A percentile compares a stretch with the other conserved stretches of the same genome.
phyloP scores from a whole-genome alignment of 192 early-diverging fungal genomes.

The Pilaira anomala region DNA sequence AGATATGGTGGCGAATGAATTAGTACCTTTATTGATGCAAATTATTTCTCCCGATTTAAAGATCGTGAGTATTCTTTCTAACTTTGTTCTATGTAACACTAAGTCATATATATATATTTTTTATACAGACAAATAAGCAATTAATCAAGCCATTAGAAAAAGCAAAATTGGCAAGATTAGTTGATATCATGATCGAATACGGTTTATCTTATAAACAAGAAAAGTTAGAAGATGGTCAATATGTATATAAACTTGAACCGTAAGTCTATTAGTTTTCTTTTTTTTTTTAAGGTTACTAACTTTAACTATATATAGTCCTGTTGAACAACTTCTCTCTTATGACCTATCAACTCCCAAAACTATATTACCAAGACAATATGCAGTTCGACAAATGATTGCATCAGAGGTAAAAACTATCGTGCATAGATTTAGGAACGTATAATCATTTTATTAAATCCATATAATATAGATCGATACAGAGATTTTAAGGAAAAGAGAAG shows the following conservation, averaged over 20 bases:
- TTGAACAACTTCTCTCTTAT: conserved; percentile 46
- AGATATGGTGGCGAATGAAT: conserved; percentile 44
- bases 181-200: conserved; percentile 66
- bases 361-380: conserved; percentile 62
- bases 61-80: conserved; percentile 52
- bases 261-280: conserved; percentile 44
- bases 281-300: background rate
- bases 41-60: conserved; percentile 78
- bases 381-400: conserved; percentile 76
- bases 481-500: conserved; percentile 37
- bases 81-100: conserved; percentile 24
- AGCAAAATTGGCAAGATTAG: conserved; percentile 49
- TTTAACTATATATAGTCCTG: conserved; percentile 34
- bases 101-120: conserved; percentile 32
- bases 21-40: conserved; percentile 64
- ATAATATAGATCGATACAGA: conserved; percentile 51
- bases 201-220: conserved; percentile 71
- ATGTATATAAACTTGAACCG: conserved; percentile 73
- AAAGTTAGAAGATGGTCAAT: conserved; percentile 57
- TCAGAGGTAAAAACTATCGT: conserved; percentile 80
- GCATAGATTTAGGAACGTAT: too few species aligned
- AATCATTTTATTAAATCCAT: too few species aligned
- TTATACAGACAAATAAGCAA: conserved; percentile 53
- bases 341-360: conserved; percentile 34
- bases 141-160: conserved; percentile 63